Percentiles rank a stretch among this genome's conserved stretches.
Conservation (phyloP, 2,329 filamentous ascomycete genomes). For the Biscogniauxia marginata region DNA sequence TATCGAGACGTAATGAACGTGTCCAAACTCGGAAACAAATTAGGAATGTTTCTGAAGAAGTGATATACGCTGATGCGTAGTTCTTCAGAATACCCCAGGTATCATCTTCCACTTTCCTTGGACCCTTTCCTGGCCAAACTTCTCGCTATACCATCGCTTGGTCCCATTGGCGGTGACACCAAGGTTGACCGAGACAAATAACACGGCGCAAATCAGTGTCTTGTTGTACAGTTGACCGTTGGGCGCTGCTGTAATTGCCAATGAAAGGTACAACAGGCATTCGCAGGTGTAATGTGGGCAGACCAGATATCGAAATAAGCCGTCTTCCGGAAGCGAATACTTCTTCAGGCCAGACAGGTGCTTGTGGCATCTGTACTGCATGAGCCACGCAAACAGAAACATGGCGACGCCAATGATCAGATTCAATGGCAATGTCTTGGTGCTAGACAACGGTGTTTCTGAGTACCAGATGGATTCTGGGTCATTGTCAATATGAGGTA, state of each 20-base stretch:
- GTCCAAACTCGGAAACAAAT: slow-evolving; percentile 67
- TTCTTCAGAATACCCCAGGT: slow-evolving; percentile 60
- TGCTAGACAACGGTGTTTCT: slow-evolving; percentile 18
- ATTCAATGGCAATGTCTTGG: slow-evolving; percentile 42
- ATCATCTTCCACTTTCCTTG: slow-evolving; percentile 72
- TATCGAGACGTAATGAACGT: slow-evolving; percentile 86
- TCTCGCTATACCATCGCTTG: slow-evolving; percentile 73
- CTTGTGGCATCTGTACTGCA: slow-evolving; percentile 73
- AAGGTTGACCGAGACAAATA: slow-evolving; percentile 78
- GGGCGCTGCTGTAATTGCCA: slow-evolving; percentile 74
- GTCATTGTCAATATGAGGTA: slow-evolving; percentile 15
- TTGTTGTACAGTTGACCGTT: slow-evolving; percentile 63
- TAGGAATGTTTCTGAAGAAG: slow-evolving; percentile 51
- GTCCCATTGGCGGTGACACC: slow-evolving; percentile 78
- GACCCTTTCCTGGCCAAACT: slow-evolving; percentile 68
- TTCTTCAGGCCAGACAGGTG: slow-evolving; percentile 71
- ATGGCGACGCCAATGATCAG: slow-evolving; percentile 56
- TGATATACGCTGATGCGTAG: slow-evolving; percentile 22
- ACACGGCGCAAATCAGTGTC: slow-evolving; percentile 66
- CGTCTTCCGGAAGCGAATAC: slow-evolving; percentile 76
- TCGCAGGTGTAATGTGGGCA: slow-evolving; percentile 93
- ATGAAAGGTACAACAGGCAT: slow-evolving; percentile 76
- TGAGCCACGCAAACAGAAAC: slow-evolving; percentile 67
- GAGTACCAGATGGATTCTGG: slow-evolving; percentile 35
- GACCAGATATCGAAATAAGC: slow-evolving; percentile 69